Conservation (phyloP, 441 rosid species). For the Brassica hybrid region DNA sequence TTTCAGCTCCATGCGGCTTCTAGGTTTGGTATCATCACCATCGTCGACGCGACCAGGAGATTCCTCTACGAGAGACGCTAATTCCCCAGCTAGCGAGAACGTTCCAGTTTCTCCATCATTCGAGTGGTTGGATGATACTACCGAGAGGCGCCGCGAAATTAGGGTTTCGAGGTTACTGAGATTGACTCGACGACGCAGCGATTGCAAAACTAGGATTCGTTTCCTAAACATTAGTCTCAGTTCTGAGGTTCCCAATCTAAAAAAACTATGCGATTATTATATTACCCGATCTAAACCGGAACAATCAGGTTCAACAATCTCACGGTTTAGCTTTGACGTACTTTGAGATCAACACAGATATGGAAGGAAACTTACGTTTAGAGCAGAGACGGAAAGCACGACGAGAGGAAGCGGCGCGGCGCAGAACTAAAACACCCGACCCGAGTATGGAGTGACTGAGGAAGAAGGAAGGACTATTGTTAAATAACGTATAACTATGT, state of each 20-base stretch:
- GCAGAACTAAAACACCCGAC: not conserved
- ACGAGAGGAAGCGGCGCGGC: not conserved
- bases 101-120: conserved; percentile 30
- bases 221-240: conserved; percentile 32
- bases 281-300: not conserved
- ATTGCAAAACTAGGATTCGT: conserved; percentile 16
- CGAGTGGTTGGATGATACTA: not conserved
- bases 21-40: conserved; percentile 47
- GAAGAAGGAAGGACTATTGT: conserved; percentile 31
- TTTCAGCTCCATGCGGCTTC: conserved; percentile 73
- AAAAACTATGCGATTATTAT: conserved; percentile 15
- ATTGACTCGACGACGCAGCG: conserved; percentile 23
- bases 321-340: not conserved
- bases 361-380: conserved; percentile 36
- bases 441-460: not conserved
- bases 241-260: too few species aligned
- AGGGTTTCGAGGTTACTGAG: conserved; percentile 22
- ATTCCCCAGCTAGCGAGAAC: conserved; percentile 33
- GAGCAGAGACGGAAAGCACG: not conserved
- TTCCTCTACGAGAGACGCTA: conserved; percentile 49
- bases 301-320: conserved; percentile 1
- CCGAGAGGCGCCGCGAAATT: not conserved
- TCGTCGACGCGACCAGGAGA: conserved; percentile 44
- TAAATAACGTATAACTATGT: conserved; percentile 5
- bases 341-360: conserved; percentile 25